A percentile compares a stretch with the other conserved stretches of the same genome.
phyloP scores from a whole-genome alignment of 1,284 basidiomycete species.

The Cutaneotrichosporon cutaneum region DNA sequence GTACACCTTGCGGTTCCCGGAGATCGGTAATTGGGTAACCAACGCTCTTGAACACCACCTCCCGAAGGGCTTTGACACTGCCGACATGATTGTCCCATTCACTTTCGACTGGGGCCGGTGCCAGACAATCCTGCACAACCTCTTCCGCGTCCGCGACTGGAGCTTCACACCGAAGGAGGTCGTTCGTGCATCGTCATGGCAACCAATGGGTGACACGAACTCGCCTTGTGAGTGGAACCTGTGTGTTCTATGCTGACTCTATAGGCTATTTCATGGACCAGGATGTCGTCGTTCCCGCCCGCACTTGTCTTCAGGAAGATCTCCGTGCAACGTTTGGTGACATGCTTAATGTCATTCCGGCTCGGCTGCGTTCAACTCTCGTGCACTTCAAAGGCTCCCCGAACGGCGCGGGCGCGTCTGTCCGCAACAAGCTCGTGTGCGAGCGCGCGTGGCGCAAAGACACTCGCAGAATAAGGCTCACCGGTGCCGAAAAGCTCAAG shows the following conservation, averaged over 20 bases:
- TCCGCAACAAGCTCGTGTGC: slow-evolving; percentile 33
- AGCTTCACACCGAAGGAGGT: slow-evolving; percentile 4
- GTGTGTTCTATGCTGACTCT: slow-evolving; percentile 4
- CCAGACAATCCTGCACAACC: slow-evolving; percentile 26
- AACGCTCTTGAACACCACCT: slow-evolving; percentile 28
- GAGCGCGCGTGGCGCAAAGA: slow-evolving; percentile 13
- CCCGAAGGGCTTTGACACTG: slow-evolving; percentile 20
- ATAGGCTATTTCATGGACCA: slow-evolving; percentile 36
- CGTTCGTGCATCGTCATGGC: slow-evolving; percentile 26
- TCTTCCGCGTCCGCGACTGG: slow-evolving; percentile 23
- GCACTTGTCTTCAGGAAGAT: slow-evolving; percentile 34
- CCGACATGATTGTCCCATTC: slow-evolving; percentile 47
- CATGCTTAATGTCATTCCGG: slow-evolving; percentile 25
- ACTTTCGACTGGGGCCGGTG: slow-evolving; percentile 51
- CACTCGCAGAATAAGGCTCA: slow-evolving; percentile 15
- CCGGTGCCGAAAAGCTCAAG: slow-evolving; percentile 26
- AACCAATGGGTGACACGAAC: slow-evolving; percentile 39
- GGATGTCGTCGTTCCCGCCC: slow-evolving; percentile 39
- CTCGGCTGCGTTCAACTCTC: slow-evolving; percentile 18
- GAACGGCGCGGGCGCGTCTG: slow-evolving; percentile 26
- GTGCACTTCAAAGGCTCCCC: slow-evolving; percentile 35
- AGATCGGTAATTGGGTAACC: slow-evolving; percentile 23
- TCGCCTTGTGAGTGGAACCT: slow-evolving; percentile 18
- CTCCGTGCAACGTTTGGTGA: slow-evolving; percentile 30
- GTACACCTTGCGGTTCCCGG: slow-evolving; percentile 18